Base-by-base conservation (phyloP, 2,329 filamentous ascomycete species). In the Bipolaris oryzae region DNA sequence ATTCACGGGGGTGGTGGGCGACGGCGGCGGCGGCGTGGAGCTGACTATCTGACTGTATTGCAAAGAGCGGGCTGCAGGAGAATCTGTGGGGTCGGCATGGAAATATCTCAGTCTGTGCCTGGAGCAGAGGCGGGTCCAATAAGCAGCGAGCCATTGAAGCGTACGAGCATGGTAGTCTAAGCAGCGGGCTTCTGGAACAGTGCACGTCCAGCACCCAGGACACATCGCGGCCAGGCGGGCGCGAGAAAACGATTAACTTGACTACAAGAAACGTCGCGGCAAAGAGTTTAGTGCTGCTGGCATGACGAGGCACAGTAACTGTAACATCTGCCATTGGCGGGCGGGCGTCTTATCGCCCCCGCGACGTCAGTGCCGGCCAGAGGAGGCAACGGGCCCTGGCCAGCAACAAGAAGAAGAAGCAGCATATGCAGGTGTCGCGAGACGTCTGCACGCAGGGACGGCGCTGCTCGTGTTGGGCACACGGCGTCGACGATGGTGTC, bases 231-330 rank as follows among this genome's bases (percentile, higher is more conserved):
- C 10, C 52, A 51, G 18, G 48, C 47, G 39, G 47, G 47, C 52
- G 41, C 53, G 54, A 57, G 54, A 53, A 50, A 47, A n/a, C 54
- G 50, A 54, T 67, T 64, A 53, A 48, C 54, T 58, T 69, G 63
- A 71, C 69, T 69, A 71, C 65, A 67, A 70, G 52, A 69, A 71
- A 69, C 57, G 55, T 55, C 58, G 60, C 43, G 46, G 58, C 56
- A 48, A 34, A 20, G 58, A 48, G 55, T 53, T 52, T 57, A 52
- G 62, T 68, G 62, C 64, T 63, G 47, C 25, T 56, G 55, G 57
- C 34, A 68, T 71, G 70, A 71, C 66, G 63, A 63, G 54, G 62
- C 58, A 62, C 62, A 60, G 61, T 61, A 31, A 52, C 59, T 61
- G 53, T 51, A 41, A 58, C 20, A 42, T 18, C 55, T 49, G 55